Percentiles rank a stretch among this genome's conserved stretches.
Evolutionary conservation across 192 early-diverging fungal species (phyloP).

Genomic region (Haplosporangium gracile): DNA sequence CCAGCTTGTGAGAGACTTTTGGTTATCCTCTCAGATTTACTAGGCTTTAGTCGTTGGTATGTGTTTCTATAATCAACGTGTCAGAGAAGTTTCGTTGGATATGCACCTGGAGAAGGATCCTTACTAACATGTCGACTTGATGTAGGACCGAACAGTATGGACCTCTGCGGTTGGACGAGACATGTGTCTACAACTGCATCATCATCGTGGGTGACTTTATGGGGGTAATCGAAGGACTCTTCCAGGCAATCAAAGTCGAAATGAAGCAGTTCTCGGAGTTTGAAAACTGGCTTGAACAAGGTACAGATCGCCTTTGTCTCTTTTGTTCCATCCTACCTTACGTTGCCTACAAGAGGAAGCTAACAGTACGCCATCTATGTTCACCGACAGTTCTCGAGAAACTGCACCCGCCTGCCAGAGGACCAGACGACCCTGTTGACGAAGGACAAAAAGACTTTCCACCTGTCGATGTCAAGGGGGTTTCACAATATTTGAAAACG

Average conservation of each 20-base stretch:
- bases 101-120: not conserved
- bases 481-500: conserved; percentile 23
- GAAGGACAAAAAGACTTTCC: conserved; percentile 21
- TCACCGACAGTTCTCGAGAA: conserved; percentile 20
- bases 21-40: conserved; percentile 31
- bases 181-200: conserved; percentile 23
- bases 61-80: not conserved
- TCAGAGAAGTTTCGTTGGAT: not conserved
- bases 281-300: conserved; percentile 48
- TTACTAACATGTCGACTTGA: not conserved
- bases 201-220: conserved; percentile 41
- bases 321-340: not conserved
- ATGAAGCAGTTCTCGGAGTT: conserved; percentile 44
- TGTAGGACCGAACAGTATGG: conserved; percentile 32
- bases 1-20: conserved; percentile 43
- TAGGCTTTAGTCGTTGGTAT: conserved; percentile 46
- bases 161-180: conserved; percentile 16
- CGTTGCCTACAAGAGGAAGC: not conserved
- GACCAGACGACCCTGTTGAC: conserved; percentile 19
- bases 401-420: conserved; percentile 18
- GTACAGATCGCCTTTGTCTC: not conserved
- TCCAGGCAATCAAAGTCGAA: conserved; percentile 33
- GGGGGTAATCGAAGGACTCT: conserved; percentile 27
- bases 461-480: conserved; percentile 19
- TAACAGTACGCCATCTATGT: not conserved